Conservation (phyloP, 768 basidiomycete genomes). For the Lepiota venenata region DNA sequence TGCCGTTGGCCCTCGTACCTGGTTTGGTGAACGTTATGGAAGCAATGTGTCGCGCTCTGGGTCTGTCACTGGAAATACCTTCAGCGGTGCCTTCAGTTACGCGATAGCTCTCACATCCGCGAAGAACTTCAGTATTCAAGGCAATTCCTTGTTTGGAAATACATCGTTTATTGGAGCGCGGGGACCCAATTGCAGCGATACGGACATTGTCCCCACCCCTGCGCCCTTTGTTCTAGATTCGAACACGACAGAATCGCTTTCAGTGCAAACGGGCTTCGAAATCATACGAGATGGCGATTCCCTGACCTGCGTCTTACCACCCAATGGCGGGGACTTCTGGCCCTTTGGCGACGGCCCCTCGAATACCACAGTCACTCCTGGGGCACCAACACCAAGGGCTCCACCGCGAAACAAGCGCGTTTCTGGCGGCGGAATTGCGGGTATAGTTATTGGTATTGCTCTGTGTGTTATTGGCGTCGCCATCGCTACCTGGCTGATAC, state of each 20-base stretch:
- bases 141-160: slow-evolving; percentile 62
- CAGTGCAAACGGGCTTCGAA: slow-evolving; percentile 51
- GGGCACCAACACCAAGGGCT: not conserved
- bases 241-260: slow-evolving; percentile 35
- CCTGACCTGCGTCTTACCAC: slow-evolving; percentile 66
- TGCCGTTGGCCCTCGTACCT: slow-evolving; percentile 72
- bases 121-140: slow-evolving; percentile 60
- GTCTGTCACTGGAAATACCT: slow-evolving; percentile 50
- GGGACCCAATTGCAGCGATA: slow-evolving; percentile 60
- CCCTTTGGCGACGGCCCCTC: slow-evolving; percentile 58
- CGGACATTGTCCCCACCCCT: slow-evolving; percentile 47
- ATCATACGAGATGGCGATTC: slow-evolving; percentile 49
- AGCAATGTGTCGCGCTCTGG: slow-evolving; percentile 51
- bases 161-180: slow-evolving; percentile 71
- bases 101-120: slow-evolving; percentile 66
- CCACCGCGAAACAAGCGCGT: not conserved
- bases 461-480: slow-evolving; percentile 40
- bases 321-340: slow-evolving; percentile 68
- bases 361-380: slow-evolving; percentile 15
- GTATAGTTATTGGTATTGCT: slow-evolving; percentile 51
- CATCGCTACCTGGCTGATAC: slow-evolving; percentile 41
- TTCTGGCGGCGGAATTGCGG: slow-evolving; percentile 33
- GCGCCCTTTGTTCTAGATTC: slow-evolving; percentile 57
- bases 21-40: slow-evolving; percentile 61
- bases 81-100: slow-evolving; percentile 71